Percentiles rank a stretch among this genome's conserved stretches.
Evolutionary conservation across 768 basidiomycete species (phyloP).

Genomic region (Boletellus ananas): DNA sequence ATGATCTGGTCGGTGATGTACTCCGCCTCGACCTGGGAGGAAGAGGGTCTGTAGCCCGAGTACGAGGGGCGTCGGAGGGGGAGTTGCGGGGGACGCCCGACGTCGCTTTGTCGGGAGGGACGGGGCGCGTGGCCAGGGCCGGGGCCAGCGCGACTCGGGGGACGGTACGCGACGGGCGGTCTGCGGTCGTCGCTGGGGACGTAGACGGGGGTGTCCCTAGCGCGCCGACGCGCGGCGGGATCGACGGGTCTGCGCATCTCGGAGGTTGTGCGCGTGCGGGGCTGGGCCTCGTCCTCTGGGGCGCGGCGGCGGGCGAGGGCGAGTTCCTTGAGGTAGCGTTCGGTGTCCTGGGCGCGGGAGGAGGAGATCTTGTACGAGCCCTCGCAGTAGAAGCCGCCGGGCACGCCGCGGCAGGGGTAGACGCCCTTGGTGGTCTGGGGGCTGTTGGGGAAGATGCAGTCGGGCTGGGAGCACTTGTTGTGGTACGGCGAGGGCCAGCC

Average conservation of each 20-base stretch:
- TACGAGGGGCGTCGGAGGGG: slow-evolving; percentile 12
- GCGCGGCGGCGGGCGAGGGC: slow-evolving; percentile 20
- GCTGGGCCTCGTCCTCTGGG: slow-evolving; percentile 27
- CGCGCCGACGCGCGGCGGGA: slow-evolving; percentile 13
- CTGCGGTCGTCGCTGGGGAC: slow-evolving; percentile 4
- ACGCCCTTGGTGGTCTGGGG: slow-evolving; percentile 30
- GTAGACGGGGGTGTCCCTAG: slow-evolving; percentile 9
- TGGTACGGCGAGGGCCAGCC: slow-evolving; percentile 37
- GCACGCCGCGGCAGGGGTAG: slow-evolving; percentile 32
- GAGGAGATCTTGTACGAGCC: slow-evolving; percentile 33
- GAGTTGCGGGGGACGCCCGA: slow-evolving; percentile 13
- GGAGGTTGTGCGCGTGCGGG: slow-evolving; percentile 20
- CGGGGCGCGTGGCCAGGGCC: background rate
- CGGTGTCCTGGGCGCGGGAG: slow-evolving; percentile 32
- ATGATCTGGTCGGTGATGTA: slow-evolving; percentile 33
- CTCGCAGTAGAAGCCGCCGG: slow-evolving; percentile 34
- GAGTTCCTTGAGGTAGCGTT: slow-evolving; percentile 28
- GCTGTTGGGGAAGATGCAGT: slow-evolving; percentile 31
- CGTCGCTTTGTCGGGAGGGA: slow-evolving; percentile 18
- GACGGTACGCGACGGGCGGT: background rate
- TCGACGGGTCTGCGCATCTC: slow-evolving; percentile 26
- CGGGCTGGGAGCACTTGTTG: slow-evolving; percentile 34
- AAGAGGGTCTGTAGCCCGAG: slow-evolving; percentile 13
- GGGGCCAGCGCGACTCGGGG: slow-evolving; percentile 1
- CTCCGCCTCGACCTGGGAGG: slow-evolving; percentile 31